A percentile compares a stretch with the other conserved stretches of the same genome.
Conservation (phyloP, 2,329 filamentous ascomycete species). For the Didymella exigua region DNA sequence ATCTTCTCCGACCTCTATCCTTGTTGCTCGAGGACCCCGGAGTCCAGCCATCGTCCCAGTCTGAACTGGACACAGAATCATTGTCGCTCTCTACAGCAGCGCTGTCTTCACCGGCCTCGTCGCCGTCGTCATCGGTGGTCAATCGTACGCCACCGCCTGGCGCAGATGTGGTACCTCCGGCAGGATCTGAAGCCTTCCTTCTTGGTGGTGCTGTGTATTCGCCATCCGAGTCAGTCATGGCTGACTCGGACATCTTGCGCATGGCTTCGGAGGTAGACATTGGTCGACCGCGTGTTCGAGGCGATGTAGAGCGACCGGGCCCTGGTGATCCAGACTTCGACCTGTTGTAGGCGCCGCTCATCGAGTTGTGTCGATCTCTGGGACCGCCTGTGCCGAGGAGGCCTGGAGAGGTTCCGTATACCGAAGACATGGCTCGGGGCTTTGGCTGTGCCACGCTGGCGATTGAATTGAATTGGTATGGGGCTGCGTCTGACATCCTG, state of each 20-base stretch:
- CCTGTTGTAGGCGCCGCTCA: conserved; percentile 46
- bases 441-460: conserved; percentile 51
- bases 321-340: conserved; percentile 50
- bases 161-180: conserved; percentile 50
- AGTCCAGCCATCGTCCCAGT: conserved; percentile 65
- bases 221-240: conserved; percentile 15
- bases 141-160: conserved; percentile 62
- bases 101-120: conserved; percentile 63
- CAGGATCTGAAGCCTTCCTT: conserved; percentile 56
- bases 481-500: conserved; percentile 46
- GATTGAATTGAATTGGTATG: conserved; percentile 53
- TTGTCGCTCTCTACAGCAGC: conserved; percentile 71
- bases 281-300: conserved; percentile 28
- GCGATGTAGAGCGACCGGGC: conserved; percentile 44
- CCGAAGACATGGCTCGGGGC: conserved; percentile 54
- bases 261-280: conserved; percentile 14
- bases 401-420: conserved; percentile 41
- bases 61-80: conserved; percentile 60
- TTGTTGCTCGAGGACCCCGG: conserved; percentile 36
- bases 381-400: conserved; percentile 28
- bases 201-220: conserved; percentile 19
- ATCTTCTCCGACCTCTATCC: conserved; percentile 48
- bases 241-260: conserved; percentile 19
- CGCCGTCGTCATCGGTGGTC: conserved; percentile 53
- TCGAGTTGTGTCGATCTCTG: conserved; percentile 48